Percentiles rank a stretch among this genome's conserved stretches.
These are phyloP conservation scores for Phytophthora pluvialis DNA, from an alignment of 352 stramenopile genomes.

Conservation along the genomic window DNA sequence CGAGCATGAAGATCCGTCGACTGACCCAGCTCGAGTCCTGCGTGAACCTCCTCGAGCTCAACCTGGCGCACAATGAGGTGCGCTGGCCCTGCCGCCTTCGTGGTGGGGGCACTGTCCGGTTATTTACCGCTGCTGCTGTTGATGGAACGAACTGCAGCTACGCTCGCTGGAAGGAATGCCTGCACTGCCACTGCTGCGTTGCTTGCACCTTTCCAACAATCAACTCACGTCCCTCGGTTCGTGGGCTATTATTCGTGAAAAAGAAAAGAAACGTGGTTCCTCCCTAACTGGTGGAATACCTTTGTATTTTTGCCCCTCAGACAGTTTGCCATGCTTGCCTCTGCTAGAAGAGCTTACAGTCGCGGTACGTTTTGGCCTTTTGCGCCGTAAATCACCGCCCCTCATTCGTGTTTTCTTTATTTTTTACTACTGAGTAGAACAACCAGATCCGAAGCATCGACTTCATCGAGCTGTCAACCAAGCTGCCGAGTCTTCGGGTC, in stretches of 20 bases:
- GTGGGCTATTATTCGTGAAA: neutral
- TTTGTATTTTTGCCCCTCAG: conserved; percentile 22
- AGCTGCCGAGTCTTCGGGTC: conserved; percentile 57
- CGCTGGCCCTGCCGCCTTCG: neutral
- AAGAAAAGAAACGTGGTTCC: neutral
- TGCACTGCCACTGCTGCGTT: conserved; percentile 44
- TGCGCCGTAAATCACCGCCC: neutral
- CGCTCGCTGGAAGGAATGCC: conserved; percentile 52
- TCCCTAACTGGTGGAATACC: neutral
- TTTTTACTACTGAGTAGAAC: conserved; percentile 32
- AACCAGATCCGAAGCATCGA: conserved; percentile 61
- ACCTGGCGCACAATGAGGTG: conserved; percentile 63
- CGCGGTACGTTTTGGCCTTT: conserved; percentile 30
- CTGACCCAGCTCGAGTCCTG: conserved; percentile 56
- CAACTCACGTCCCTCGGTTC: conserved; percentile 53
- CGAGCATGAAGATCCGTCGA: conserved; percentile 40
- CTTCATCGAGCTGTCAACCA: conserved; percentile 38
- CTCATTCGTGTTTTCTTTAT: neutral
- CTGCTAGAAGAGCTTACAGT: conserved; percentile 63
- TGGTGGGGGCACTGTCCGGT: neutral
- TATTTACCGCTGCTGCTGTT: neutral
- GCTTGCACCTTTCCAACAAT: conserved; percentile 61
- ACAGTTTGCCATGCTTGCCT: conserved; percentile 47
- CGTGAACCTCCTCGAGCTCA: conserved; percentile 61
- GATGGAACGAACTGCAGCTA: conserved; percentile 36